Evolutionary conservation across 2,329 filamentous ascomycete species (phyloP), one percentile per base, ranked within the genome.

Genomic region (Aspergillus pseudoterreus): DNA sequence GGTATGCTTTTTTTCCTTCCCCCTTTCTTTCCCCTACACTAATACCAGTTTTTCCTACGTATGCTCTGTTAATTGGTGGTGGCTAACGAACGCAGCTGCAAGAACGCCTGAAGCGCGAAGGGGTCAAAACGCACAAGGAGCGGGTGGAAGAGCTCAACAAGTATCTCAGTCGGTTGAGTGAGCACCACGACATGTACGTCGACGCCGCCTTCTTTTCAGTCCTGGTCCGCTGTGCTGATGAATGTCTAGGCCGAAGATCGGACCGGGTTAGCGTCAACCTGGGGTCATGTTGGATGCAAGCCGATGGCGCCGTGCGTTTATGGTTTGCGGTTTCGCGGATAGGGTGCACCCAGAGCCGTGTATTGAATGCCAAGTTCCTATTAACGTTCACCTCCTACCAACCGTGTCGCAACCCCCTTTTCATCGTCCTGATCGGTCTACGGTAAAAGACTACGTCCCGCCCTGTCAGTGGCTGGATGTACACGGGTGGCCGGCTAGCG

Each of bases 61-160:
- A 19, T 19, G 19, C 19, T 19, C 19, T 15, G 19, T 33, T 35
- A 11, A 49, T 51, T 48, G 43, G 24, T 45, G 9, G n/a, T 53
- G 43, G n/a, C 21, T 24, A 32, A 33, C n/a, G 19, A 12, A 22
- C 35, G 49, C 60, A 94, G 90, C 77, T 97, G 63, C 84, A 94
- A 62, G 87, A 96, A 64, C 79, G 90, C 56, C 76, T 95, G 42
- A 85, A 88, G 66, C 84, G 87, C 12, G 92, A 96, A 68, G 86
- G 95, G 14, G 83, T 92, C 60, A 97, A 96, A 78, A 95, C 92
- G 27, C 94, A 99, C 72, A 97, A 97, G 70, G 89, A 99, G 76
- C 85, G 90, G 10, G 92, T 99, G 41, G 92, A 97, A 71, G 91
- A 96, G 69, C 76, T 97, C 62, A 99, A 99, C 70, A 90, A 88